A percentile compares a stretch with the other conserved stretches of the same genome.
phyloP scores from a whole-genome alignment of 2,329 filamentous ascomycete genomes.

The Beauveria varroae region DNA sequence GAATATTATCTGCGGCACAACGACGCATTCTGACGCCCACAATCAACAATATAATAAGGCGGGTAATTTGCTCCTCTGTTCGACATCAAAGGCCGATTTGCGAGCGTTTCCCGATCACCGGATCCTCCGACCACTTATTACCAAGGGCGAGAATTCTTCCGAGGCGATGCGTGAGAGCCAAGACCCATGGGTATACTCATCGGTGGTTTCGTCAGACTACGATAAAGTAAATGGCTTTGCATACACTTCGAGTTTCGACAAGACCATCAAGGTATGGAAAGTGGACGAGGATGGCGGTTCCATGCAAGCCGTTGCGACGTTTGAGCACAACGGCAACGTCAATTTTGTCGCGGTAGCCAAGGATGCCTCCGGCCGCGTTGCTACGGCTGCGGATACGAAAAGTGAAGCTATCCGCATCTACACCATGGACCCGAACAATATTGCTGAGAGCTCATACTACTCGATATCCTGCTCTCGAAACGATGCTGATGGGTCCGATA shows the following conservation, averaged over 20 bases:
- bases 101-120: slow-evolving; percentile 49
- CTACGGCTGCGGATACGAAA: slow-evolving; percentile 51
- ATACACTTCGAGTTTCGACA: slow-evolving; percentile 56
- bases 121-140: slow-evolving; percentile 45
- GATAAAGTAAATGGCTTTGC: slow-evolving; percentile 36
- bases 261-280: slow-evolving; percentile 53
- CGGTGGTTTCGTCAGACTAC: slow-evolving; percentile 55
- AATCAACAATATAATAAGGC: slow-evolving; percentile 62
- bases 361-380: slow-evolving; percentile 41
- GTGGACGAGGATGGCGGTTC: slow-evolving; percentile 28
- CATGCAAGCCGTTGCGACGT: slow-evolving; percentile 39
- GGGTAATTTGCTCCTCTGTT: slow-evolving; percentile 53
- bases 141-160: slow-evolving; percentile 46
- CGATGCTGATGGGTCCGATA: slow-evolving; percentile 30
- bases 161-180: slow-evolving; percentile 51
- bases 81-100: slow-evolving; percentile 34
- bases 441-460: slow-evolving; percentile 29
- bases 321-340: slow-evolving; percentile 50
- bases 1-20: slow-evolving; percentile 55
- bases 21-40: slow-evolving; percentile 52
- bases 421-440: slow-evolving; percentile 29
- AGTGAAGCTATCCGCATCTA: slow-evolving; percentile 51
- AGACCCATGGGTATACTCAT: slow-evolving; percentile 56
- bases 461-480: slow-evolving; percentile 35
- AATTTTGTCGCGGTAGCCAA: slow-evolving; percentile 54